These are phyloP conservation scores for Termitomyces sp. DNA, from an alignment of 1,284 basidiomycete species.

Conservation along the genomic window DNA sequence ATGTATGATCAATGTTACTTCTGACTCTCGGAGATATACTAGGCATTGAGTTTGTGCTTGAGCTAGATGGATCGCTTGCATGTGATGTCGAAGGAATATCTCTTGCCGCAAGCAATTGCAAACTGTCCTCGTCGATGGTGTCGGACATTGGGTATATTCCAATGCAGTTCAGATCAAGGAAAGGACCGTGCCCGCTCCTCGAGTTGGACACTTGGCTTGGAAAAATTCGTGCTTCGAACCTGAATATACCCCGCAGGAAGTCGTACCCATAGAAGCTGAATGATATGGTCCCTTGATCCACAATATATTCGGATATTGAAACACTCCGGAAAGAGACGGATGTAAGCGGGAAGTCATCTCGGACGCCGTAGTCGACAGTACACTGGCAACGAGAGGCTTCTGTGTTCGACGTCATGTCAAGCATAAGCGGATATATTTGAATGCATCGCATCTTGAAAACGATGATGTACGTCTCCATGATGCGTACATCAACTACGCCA, in stretches of 20 bases:
- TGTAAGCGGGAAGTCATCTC: conserved; percentile 32
- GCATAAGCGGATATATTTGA: conserved; percentile 37
- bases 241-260: conserved; percentile 46
- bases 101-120: not conserved
- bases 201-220: conserved; percentile 3
- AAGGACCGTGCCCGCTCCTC: not conserved
- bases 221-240: conserved; percentile 33
- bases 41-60: not conserved
- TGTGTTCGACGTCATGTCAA: not conserved
- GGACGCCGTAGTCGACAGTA: conserved; percentile 20
- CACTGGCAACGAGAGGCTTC: not conserved
- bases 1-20: not conserved
- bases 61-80: not conserved
- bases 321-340: conserved; percentile 37
- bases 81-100: not conserved
- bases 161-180: conserved; percentile 13
- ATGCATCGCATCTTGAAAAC: conserved; percentile 46
- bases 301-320: conserved; percentile 30
- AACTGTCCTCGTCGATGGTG: conserved; percentile 3
- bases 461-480: conserved; percentile 43
- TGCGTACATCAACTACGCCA: conserved; percentile 39
- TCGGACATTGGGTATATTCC: conserved; percentile 16
- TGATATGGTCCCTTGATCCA: conserved; percentile 12
- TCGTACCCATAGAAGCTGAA: conserved; percentile 46
- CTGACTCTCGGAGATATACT: not conserved